Conservation (phyloP, 2,329 filamentous ascomycete genomes). For the Fusarium abutilonis region DNA sequence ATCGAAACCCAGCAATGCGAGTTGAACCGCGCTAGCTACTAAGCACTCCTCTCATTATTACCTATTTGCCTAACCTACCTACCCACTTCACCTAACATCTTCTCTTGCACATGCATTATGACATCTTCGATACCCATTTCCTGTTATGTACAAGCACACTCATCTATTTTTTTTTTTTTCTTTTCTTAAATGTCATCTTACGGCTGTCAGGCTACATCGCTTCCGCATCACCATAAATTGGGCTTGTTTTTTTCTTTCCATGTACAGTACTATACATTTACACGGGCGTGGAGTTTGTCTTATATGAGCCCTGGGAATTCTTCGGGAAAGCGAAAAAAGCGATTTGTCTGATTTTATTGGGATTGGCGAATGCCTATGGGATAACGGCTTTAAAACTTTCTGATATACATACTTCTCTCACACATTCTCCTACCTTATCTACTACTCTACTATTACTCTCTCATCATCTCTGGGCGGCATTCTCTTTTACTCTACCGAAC, state of each 20-base stretch:
- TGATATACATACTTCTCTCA: conserved; percentile 10
- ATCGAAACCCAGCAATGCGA: conserved; percentile 41
- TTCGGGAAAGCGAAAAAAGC: conserved; percentile 38
- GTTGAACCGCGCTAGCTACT: conserved; percentile 41
- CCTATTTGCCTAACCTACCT: background rate
- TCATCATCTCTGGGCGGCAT: conserved; percentile 15
- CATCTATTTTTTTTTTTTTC: conserved; percentile 29
- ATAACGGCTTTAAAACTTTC: conserved; percentile 22
- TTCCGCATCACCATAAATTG: conserved; percentile 8
- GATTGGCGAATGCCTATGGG: conserved; percentile 24
- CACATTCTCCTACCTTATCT: background rate
- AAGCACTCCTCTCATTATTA: conserved; percentile 8
- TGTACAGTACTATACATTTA: conserved; percentile 8
- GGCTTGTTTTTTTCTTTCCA: conserved; percentile 15
- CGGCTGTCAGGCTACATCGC: conserved; percentile 21
- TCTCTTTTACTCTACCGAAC: conserved; percentile 6
- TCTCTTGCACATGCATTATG: conserved; percentile 27
- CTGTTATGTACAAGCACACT: conserved; percentile 14
- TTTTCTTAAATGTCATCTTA: conserved; percentile 22
- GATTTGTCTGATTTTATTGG: conserved; percentile 13
- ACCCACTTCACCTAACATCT: conserved; percentile 6
- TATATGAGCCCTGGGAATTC: conserved; percentile 14
- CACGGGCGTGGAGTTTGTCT: conserved; percentile 25
- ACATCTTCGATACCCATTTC: conserved; percentile 43
- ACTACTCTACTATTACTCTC: conserved; percentile 29